Evolutionary conservation across 768 basidiomycete species (phyloP).

Genomic region (Boletus eberwhitei): DNA sequence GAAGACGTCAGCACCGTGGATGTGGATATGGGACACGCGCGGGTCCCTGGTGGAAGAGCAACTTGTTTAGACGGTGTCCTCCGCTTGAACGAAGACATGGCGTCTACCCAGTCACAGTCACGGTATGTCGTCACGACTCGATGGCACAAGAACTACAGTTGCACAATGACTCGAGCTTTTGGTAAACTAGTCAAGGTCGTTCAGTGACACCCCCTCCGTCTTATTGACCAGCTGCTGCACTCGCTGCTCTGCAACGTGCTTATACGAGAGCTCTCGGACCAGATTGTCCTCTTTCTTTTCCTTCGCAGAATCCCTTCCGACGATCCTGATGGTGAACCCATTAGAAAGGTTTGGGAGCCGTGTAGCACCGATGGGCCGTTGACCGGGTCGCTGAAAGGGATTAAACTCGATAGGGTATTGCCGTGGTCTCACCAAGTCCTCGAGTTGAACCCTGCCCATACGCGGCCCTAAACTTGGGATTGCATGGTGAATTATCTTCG

Average conservation of each 20-base stretch:
- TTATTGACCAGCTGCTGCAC: constrained; percentile 14
- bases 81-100: constrained; percentile 82
- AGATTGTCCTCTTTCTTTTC: not conserved
- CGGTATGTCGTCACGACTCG: constrained; percentile 1
- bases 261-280: not conserved
- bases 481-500: constrained; percentile 29
- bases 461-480: constrained; percentile 24
- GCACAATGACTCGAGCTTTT: not conserved
- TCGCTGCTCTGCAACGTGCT: not conserved
- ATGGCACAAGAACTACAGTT: not conserved
- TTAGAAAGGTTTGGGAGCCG: constrained; percentile 32
- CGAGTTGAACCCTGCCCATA: constrained; percentile 19
- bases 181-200: constrained; percentile 26
- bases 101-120: constrained; percentile 12
- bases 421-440: constrained; percentile 24
- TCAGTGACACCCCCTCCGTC: constrained; percentile 20
- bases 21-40: constrained; percentile 52
- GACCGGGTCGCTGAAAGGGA: constrained; percentile 34
- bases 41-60: constrained; percentile 49
- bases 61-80: constrained; percentile 46
- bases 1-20: constrained; percentile 68
- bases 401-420: constrained; percentile 31
- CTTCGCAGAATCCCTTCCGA: constrained; percentile 19
- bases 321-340: constrained; percentile 30
- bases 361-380: constrained; percentile 24